Evolutionary conservation across 768 basidiomycete species (phyloP).

Genomic region (Trametes cingulata): DNA sequence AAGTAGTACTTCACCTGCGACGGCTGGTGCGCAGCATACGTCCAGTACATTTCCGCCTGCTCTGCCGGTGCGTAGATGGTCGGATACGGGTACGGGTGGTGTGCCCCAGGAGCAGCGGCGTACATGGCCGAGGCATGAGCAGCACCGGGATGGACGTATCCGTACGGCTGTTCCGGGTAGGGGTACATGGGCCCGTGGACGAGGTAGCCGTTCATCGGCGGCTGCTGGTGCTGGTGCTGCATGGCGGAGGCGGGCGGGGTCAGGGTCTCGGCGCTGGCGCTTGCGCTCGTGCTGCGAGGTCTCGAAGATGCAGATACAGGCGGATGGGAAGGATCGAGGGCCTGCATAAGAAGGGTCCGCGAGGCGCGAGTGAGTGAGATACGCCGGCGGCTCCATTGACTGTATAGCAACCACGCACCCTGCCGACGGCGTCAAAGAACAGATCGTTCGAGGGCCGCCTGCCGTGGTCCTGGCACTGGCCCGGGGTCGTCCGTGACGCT

Average conservation of each 20-base stretch:
- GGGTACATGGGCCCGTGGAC: conserved; percentile 1
- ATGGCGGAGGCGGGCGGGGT: background rate
- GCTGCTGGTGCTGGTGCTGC: no score
- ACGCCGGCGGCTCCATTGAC: background rate
- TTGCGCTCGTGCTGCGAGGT: conserved; percentile 25
- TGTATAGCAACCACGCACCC: conserved; percentile 19
- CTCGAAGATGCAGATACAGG: conserved; percentile 14
- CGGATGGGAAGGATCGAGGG: conserved; percentile 7
- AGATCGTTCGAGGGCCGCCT: conserved; percentile 40
- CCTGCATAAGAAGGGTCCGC: conserved; percentile 5
- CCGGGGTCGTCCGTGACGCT: no score
- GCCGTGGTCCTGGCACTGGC: conserved; percentile 31
- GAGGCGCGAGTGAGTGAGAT: background rate
- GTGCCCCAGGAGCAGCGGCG: background rate
- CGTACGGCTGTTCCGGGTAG: conserved; percentile 12
- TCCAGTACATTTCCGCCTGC: conserved; percentile 14
- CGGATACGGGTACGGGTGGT: conserved; percentile 9
- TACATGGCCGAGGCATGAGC: conserved; percentile 11
- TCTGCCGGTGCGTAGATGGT: conserved; percentile 3
- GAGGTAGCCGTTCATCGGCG: conserved; percentile 5
- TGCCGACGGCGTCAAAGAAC: conserved; percentile 41
- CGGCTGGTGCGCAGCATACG: conserved; percentile 12
- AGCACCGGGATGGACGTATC: background rate
- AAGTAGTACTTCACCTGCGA: conserved; percentile 19
- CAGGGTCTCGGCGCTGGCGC: conserved; percentile 19